These are phyloP conservation scores for Microbotryum intermedium DNA, from an alignment of 1,284 basidiomycete species.

Conservation along the genomic window DNA sequence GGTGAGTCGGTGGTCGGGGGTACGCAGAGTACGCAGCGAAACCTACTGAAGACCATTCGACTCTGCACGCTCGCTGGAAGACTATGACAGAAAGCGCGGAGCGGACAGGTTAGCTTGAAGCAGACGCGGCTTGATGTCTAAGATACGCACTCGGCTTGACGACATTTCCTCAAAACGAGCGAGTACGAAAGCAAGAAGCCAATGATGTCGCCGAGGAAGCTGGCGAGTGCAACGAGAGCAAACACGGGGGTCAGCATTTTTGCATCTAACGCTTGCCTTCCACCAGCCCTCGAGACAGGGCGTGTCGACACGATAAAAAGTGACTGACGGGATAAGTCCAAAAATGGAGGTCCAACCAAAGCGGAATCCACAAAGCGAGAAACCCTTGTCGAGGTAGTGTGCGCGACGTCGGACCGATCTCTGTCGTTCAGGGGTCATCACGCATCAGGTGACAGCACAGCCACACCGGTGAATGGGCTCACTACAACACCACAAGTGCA, in stretches of 20 bases:
- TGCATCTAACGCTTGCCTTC: too few relatives aligned
- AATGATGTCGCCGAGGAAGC: slow-evolving; percentile 27
- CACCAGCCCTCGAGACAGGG: too few relatives aligned
- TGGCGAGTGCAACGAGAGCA: slow-evolving; percentile 16
- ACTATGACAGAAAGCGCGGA: too few relatives aligned
- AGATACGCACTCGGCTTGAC: slow-evolving; percentile 20
- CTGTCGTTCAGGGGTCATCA: slow-evolving; percentile 2
- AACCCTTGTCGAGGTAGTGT: slow-evolving; percentile 85
- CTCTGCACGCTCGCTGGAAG: too few relatives aligned
- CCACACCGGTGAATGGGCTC: too few relatives aligned
- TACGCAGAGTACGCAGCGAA: too few relatives aligned
- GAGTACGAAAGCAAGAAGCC: slow-evolving; percentile 30
- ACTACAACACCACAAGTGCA: too few relatives aligned
- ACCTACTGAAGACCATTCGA: too few relatives aligned
- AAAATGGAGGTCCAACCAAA: slow-evolving; percentile 18
- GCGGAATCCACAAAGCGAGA: slow-evolving; percentile 51
- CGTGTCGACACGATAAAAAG: neutral
- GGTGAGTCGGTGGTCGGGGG: too few relatives aligned
- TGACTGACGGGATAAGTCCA: slow-evolving; percentile 16
- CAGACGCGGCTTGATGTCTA: neutral
- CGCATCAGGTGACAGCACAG: neutral
- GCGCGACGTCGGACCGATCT: slow-evolving; percentile 50
- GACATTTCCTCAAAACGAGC: slow-evolving; percentile 27
- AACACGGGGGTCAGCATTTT: too few relatives aligned
- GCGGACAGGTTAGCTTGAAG: too few relatives aligned